Percentiles rank a stretch among this genome's conserved stretches.
These are phyloP conservation scores for Coniochaeta sp. DNA, from an alignment of 2,329 filamentous ascomycete genomes.

Conservation along the genomic window DNA sequence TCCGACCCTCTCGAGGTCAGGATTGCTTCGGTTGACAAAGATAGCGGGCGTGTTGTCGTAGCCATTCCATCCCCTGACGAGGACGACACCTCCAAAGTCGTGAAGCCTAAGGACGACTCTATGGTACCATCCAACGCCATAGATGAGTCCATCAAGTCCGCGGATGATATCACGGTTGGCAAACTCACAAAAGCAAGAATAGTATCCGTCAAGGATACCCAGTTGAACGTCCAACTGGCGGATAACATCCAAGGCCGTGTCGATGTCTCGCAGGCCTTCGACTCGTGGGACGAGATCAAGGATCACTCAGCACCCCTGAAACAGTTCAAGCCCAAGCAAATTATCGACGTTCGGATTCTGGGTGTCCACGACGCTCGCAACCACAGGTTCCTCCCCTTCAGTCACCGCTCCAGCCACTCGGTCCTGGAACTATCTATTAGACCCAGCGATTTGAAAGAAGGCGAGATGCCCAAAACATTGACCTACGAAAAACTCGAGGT, in stretches of 20 bases:
- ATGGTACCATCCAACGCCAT: conserved; percentile 34
- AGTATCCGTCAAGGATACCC: conserved; percentile 79
- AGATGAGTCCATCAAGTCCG: conserved; percentile 53
- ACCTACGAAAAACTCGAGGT: conserved; percentile 65
- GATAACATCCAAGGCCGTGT: conserved; percentile 89
- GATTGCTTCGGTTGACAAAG: conserved; percentile 64
- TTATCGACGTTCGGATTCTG: conserved; percentile 68
- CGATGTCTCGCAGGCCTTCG: conserved; percentile 84
- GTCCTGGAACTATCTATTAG: conserved; percentile 86
- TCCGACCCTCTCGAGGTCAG: conserved; percentile 68
- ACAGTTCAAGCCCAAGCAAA: conserved; percentile 63
- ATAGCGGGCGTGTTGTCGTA: conserved; percentile 59
- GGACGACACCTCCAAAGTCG: conserved; percentile 28
- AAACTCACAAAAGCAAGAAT: conserved; percentile 69
- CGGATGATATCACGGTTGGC: conserved; percentile 69
- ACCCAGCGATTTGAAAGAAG: conserved; percentile 51
- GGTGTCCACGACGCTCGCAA: conserved; percentile 86
- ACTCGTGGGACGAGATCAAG: conserved; percentile 78
- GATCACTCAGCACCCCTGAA: conserved; percentile 75
- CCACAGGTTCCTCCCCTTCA: conserved; percentile 85
- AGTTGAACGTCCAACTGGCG: conserved; percentile 82
- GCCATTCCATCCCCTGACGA: conserved; percentile 39
- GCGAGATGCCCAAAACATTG: conserved; percentile 38
- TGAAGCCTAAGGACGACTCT: conserved; percentile 28
- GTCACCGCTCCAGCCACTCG: conserved; percentile 72